These are phyloP conservation scores for Sequoiadendron giganteum DNA, from an alignment of 75 land plant species.

Conservation along the genomic window DNA sequence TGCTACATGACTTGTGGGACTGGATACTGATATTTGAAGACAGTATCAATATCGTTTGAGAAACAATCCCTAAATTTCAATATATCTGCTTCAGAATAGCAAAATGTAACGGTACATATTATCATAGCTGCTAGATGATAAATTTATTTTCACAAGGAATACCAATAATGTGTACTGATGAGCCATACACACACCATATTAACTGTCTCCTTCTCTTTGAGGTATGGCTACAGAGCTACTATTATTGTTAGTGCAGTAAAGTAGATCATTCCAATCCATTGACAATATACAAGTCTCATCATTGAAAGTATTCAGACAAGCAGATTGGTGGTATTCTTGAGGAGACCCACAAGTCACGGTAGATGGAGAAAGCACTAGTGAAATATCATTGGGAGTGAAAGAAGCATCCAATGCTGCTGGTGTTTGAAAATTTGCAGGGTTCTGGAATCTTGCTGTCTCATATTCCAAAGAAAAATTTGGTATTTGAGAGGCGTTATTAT, in stretches of 20 bases:
- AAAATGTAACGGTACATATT: neutral
- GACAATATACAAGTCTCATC: conserved; percentile 1
- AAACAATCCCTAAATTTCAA: neutral
- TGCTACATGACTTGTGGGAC: too few species aligned
- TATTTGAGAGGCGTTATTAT: neutral
- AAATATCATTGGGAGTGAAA: neutral
- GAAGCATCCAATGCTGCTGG: neutral
- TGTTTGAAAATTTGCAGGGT: neutral
- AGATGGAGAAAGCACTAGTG: neutral
- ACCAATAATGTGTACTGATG: neutral
- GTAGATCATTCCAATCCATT: conserved; percentile 7
- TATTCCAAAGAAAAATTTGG: neutral
- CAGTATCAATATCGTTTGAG: neutral
- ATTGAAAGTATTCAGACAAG: neutral
- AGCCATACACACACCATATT: neutral
- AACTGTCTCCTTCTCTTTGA: neutral
- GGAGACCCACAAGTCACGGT: neutral
- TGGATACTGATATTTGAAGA: too few species aligned
- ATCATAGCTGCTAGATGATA: neutral
- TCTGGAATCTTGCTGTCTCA: neutral
- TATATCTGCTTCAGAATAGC: too few species aligned
- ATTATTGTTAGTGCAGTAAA: neutral
- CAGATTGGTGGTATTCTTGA: neutral
- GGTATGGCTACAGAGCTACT: neutral
- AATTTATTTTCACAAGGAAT: neutral